Evolutionary conservation across 441 rosid genomes (phyloP).

Genomic region (Daphne laureola): DNA sequence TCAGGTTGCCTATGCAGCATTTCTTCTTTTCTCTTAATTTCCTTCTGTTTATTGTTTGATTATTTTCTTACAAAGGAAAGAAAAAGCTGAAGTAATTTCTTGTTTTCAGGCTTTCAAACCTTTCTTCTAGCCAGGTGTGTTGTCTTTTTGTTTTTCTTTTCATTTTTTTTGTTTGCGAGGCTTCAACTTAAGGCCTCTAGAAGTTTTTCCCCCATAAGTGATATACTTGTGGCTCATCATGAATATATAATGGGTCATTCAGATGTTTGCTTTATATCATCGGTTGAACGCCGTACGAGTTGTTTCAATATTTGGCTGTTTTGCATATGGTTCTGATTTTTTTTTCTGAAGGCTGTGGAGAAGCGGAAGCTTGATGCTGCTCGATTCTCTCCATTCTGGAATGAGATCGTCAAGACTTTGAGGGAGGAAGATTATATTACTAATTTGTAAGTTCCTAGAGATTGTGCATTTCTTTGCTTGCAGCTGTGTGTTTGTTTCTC

Average conservation of each 20-base stretch:
- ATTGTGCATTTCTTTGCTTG: slow-evolving; percentile 1
- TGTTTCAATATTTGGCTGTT: too few species aligned
- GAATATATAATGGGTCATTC: too few species aligned
- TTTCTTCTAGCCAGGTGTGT: slow-evolving; percentile 47
- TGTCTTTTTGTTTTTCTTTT: too few species aligned
- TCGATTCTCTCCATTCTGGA: slow-evolving; percentile 93
- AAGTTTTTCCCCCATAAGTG: too few species aligned
- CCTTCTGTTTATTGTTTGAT: slow-evolving; percentile 7
- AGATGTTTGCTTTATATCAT: too few species aligned
- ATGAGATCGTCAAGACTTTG: slow-evolving; percentile 76
- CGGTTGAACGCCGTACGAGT: too few species aligned
- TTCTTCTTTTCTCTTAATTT: slow-evolving; percentile 7
- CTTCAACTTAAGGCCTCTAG: too few species aligned
- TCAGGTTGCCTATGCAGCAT: not conserved
- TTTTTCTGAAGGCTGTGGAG: slow-evolving; percentile 42
- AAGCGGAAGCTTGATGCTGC: slow-evolving; percentile 75
- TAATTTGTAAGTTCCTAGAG: slow-evolving; percentile 52
- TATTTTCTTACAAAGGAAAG: too few species aligned
- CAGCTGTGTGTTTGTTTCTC: slow-evolving; percentile 8
- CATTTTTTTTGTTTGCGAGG: too few species aligned
- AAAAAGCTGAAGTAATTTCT: not conserved
- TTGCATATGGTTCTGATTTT: slow-evolving; percentile 2
- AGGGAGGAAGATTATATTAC: slow-evolving; percentile 94
- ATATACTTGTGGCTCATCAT: too few species aligned
- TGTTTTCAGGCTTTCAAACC: slow-evolving; percentile 49